Percentiles rank a stretch among this genome's conserved stretches.
Evolutionary conservation across 495 filamentous ascomycete species (phyloP).

Genomic region (Penicillium angulare): DNA sequence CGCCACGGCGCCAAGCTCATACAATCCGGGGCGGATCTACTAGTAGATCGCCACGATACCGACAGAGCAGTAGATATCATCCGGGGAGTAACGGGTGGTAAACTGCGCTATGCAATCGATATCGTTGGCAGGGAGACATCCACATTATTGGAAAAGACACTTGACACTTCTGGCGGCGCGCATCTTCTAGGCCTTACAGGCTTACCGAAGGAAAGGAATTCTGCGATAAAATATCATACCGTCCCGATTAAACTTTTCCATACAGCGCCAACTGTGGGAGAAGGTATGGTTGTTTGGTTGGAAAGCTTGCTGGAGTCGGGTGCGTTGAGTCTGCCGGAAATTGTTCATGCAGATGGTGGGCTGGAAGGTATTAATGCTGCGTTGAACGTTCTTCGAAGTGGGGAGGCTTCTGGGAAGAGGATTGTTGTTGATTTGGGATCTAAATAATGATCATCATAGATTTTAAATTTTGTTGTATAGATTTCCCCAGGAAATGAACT

Average conservation of each 20-base stretch:
- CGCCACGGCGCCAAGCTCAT: slow-evolving; percentile 57
- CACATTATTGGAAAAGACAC: slow-evolving; percentile 43
- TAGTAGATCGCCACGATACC: slow-evolving; percentile 61
- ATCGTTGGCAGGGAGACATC: slow-evolving; percentile 60
- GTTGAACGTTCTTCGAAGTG: slow-evolving; percentile 56
- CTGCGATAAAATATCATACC: slow-evolving; percentile 52
- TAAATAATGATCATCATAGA: slow-evolving; percentile 4
- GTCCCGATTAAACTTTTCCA: slow-evolving; percentile 72
- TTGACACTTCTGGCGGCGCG: slow-evolving; percentile 35
- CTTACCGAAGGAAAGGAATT: slow-evolving; percentile 49
- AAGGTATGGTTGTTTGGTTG: slow-evolving; percentile 56
- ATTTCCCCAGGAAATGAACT: too few relatives aligned
- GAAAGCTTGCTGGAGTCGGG: slow-evolving; percentile 53
- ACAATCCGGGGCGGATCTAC: slow-evolving; percentile 52
- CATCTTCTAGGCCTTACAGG: slow-evolving; percentile 66
- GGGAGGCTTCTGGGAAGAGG: slow-evolving; percentile 56
- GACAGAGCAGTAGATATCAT: slow-evolving; percentile 61
- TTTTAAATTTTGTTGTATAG: too few relatives aligned
- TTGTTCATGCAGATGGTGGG: slow-evolving; percentile 57
- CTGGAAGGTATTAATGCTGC: slow-evolving; percentile 61
- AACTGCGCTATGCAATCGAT: slow-evolving; percentile 62
- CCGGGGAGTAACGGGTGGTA: slow-evolving; percentile 47
- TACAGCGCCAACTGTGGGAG: slow-evolving; percentile 54
- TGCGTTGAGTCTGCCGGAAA: slow-evolving; percentile 53
- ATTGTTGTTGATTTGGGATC: slow-evolving; percentile 51